phyloP scores from a whole-genome alignment of 768 basidiomycete genomes.

The Udeniomyces megalosporus region DNA sequence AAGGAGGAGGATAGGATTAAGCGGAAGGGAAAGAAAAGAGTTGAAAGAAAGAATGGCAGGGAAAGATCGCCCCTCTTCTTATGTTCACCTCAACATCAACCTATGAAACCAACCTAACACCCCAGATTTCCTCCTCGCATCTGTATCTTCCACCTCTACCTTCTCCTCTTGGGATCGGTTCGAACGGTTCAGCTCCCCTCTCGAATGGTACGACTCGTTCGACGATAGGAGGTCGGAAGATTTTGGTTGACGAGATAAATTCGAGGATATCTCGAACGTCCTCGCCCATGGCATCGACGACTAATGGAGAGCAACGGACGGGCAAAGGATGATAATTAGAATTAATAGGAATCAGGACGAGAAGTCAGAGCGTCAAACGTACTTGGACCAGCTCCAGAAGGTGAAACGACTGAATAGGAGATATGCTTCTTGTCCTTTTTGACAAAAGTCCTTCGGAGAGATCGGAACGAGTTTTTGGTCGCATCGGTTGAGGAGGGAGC shows the following conservation, averaged over 20 bases:
- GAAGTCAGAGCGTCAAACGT: neutral
- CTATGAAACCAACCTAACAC: neutral
- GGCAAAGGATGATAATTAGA: neutral
- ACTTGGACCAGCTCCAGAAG: slow-evolving; percentile 9
- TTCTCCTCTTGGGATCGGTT: neutral
- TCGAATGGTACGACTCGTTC: slow-evolving; percentile 14
- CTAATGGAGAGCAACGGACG: neutral
- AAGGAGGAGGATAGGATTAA: neutral
- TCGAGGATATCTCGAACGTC: slow-evolving; percentile 21
- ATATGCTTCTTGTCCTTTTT: slow-evolving; percentile 22
- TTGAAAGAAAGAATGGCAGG: neutral
- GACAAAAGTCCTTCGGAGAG: slow-evolving; percentile 22
- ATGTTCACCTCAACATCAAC: neutral
- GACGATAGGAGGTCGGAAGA: slow-evolving; percentile 9
- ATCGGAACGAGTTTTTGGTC: slow-evolving; percentile 17
- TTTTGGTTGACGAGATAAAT: slow-evolving; percentile 16
- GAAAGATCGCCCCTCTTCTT: neutral
- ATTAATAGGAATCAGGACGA: neutral
- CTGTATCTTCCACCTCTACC: neutral
- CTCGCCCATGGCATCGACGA: slow-evolving; percentile 18
- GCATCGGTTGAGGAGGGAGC: slow-evolving; percentile 7
- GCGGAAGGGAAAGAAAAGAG: neutral
- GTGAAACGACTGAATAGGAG: slow-evolving; percentile 15
- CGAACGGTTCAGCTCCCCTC: slow-evolving; percentile 17
- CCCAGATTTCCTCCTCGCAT: neutral